A percentile compares a stretch with the other conserved stretches of the same genome.
These are phyloP conservation scores for Alternaria sp. DNA, from an alignment of 2,329 filamentous ascomycete genomes.

Conservation along the genomic window DNA sequence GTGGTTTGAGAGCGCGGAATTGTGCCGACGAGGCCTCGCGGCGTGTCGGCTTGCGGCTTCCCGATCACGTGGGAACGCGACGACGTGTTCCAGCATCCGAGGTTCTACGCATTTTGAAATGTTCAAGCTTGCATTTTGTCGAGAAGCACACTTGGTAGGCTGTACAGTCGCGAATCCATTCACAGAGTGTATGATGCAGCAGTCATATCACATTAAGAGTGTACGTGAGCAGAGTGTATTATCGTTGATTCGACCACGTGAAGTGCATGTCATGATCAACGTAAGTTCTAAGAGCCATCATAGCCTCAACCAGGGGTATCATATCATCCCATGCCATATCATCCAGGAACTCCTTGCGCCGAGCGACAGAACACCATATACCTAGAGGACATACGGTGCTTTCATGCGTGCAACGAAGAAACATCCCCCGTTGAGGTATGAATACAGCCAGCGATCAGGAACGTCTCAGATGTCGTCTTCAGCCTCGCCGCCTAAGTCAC, in stretches of 20 bases:
- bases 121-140: background rate
- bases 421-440: no score
- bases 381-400: background rate
- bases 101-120: background rate
- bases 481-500: conserved; percentile 8
- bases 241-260: background rate
- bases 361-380: background rate
- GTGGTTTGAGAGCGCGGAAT: conserved; percentile 32
- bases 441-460: background rate
- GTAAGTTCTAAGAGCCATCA: background rate
- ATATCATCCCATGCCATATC: background rate
- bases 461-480: conserved; percentile 8
- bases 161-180: background rate
- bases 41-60: background rate
- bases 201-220: background rate
- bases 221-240: background rate
- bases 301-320: background rate
- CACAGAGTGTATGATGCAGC: background rate
- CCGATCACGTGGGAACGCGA: conserved; percentile 1
- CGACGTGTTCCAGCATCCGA: conserved; percentile 2
- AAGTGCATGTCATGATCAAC: background rate
- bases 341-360: background rate
- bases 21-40: conserved; percentile 16
- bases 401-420: background rate
- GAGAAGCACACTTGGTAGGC: background rate